Percentiles rank a stretch among this genome's conserved stretches.
These are phyloP conservation scores for Sorghum bicolor DNA, from an alignment of 176 grass and related monocot genomes.

Conservation along the genomic window DNA sequence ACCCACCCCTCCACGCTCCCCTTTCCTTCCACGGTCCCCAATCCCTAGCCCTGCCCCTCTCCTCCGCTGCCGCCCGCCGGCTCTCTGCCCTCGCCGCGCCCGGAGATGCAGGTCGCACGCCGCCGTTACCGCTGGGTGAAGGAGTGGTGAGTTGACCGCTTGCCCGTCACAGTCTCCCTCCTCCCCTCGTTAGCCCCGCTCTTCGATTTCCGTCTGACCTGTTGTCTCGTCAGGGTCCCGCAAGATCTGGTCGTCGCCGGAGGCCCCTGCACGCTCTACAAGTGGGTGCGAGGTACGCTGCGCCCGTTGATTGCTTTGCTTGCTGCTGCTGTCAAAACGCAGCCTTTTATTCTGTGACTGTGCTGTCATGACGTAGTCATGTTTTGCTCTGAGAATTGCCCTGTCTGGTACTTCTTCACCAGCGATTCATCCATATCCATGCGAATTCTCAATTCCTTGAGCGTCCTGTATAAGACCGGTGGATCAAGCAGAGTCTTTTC, in stretches of 20 bases:
- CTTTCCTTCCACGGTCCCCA: background rate
- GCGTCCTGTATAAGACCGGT: background rate
- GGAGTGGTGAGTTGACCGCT: constrained; percentile 56
- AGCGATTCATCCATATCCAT: background rate
- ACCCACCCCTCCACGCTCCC: background rate
- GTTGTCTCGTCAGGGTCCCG: constrained; percentile 52
- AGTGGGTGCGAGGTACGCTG: constrained; percentile 83
- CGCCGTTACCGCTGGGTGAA: constrained; percentile 68
- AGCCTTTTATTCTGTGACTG: background rate
- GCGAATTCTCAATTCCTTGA: background rate
- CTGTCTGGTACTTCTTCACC: background rate
- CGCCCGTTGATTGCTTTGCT: background rate
- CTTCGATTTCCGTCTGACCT: constrained; percentile 23
- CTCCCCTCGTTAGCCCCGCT: background rate
- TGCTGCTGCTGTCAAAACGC: background rate
- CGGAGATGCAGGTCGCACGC: constrained; percentile 40
- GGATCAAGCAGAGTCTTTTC: background rate
- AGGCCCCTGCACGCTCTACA: constrained; percentile 76
- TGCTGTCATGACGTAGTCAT: background rate
- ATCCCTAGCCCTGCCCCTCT: background rate
- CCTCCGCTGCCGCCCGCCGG: background rate
- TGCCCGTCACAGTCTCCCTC: background rate
- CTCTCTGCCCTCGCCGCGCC: background rate
- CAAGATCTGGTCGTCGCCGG: constrained; percentile 69
- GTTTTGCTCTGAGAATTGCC: background rate